Base-by-base conservation (phyloP, 345 rosid species). In the Dipteronia dyeriana region DNA sequence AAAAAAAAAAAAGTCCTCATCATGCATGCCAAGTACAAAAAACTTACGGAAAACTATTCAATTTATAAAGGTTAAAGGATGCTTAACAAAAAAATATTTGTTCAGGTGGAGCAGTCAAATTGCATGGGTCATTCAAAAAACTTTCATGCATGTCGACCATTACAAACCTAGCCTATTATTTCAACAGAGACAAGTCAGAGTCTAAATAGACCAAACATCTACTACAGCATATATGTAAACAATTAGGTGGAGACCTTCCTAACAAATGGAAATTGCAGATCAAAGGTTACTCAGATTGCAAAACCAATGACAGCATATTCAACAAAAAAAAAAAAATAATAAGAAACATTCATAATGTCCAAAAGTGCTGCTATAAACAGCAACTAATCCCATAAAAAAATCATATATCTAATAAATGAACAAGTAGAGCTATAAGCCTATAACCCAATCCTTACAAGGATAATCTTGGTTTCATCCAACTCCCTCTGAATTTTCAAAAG, bases 401-500 rank as follows among this genome's bases (percentile, higher is more conserved):
- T 43, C 9, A 49, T 3, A 66, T 2, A 38, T 45, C 57, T 20
- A 31, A 43, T 43, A 79, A 25, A 62, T 43, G 47, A 68, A 64
- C 39, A 25, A 61, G 13, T 26, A 63, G 7, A 68, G 38, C 38
- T 20, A 70, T 13, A 20, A 65, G 7, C 41, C 9, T 20, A 70
- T 13, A 20, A 65, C 14, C 51, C 6, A 23, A 68, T 22, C 87
- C 97, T 89, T 86, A 97, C 97, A 68, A 97, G 98, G 81, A 97
- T 92, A 81, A 97, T 94, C 86, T 97, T 97, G 8, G 99, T 97
- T 81, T 97, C 98, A 79, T 97, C 98, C 91, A 97, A 88, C 81
- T 94, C 98, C 87, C 96, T 91, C 83, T 94, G 99, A 79, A 94
- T 97, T 88, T 88, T 97, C 91, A 97, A 77, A 83, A 94, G 87